These are phyloP conservation scores for Nemania sp. DNA, from an alignment of 2,329 filamentous ascomycete species.

Conservation along the genomic window DNA sequence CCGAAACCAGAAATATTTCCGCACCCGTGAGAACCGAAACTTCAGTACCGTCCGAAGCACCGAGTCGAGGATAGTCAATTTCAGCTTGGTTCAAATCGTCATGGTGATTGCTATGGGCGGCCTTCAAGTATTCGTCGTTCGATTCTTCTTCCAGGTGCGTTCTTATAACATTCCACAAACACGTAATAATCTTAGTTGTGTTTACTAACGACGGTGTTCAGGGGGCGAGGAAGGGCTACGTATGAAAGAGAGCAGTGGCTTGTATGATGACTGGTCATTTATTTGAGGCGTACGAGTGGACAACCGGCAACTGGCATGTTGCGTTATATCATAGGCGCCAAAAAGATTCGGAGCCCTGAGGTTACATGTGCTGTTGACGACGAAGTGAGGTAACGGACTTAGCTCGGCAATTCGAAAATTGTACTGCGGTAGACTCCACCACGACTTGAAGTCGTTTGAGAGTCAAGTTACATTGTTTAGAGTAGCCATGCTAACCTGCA, in stretches of 20 bases:
- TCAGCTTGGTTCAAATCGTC: slow-evolving; percentile 88
- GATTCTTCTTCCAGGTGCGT: slow-evolving; percentile 94
- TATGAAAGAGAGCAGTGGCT: slow-evolving; percentile 50
- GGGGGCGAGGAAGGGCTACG: slow-evolving; percentile 71
- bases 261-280: slow-evolving; percentile 16
- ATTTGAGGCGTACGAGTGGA: slow-evolving; percentile 35
- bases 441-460: not conserved
- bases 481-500: too few relatives aligned
- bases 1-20: slow-evolving; percentile 99
- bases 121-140: slow-evolving; percentile 93
- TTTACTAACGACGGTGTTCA: slow-evolving; percentile 36
- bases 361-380: slow-evolving; percentile 13
- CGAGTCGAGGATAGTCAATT: slow-evolving; percentile 94
- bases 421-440: not conserved
- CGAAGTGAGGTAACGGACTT: not conserved
- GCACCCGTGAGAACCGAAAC: slow-evolving; percentile 97
- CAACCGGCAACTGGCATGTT: slow-evolving; percentile 25
- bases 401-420: slow-evolving; percentile 2
- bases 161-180: slow-evolving; percentile 19
- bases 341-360: slow-evolving; percentile 24
- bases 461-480: not conserved
- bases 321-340: slow-evolving; percentile 36
- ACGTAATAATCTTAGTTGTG: slow-evolving; percentile 24
- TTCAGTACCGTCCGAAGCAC: slow-evolving; percentile 98
- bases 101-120: slow-evolving; percentile 96